Evolutionary conservation across 176 grass and related monocot species (phyloP), one percentile per base, ranked within the genome.

Genomic region (Hordeum vulgare): DNA sequence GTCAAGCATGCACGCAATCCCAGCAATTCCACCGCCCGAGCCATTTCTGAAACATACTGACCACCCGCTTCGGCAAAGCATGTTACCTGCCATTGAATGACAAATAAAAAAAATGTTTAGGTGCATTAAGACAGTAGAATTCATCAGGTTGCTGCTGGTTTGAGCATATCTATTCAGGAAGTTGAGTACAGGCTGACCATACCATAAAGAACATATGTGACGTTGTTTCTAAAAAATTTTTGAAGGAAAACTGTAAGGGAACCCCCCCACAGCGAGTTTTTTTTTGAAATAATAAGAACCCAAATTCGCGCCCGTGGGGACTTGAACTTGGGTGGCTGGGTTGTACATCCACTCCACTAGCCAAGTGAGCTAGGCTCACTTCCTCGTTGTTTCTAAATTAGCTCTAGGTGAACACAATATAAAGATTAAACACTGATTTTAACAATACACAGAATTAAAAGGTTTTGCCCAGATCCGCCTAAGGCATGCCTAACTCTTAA

Each of bases 61-160:
- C 94, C 94, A 82, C 94, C 94, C 75, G 94, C 94, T 86, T 97
- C 94, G 4, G 94, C 94, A 89, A 97, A 97, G 86, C 94, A 97
- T 61, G 94, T 97, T 67, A 93, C 89, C 94, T 97, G 83, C 29
- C 64, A 83, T 77, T 70, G 28, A 49, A 72, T 27, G 27, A 36
- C 60, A 37, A 61, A 21, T 15, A 2, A 26, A 66, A 66, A 25
- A 36, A 21, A 63, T 18, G 13, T 20, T 70, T 47, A 79, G 65
- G 26, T 67, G 44, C 60, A 4, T 42, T 26, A 51, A 18, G 23
- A 36, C 21, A 60, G 36, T 82, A 49, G 65, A 75, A 37, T 44
- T 65, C 44, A 49, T 66, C n/a, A 60, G 47, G 45, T 21, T 24
- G 12, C 42, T 60, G 21, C 26, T 79, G 45, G 18, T 45, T 74